Conservation (phyloP, 352 stramenopile genomes). For the Phytopythium litorale region DNA sequence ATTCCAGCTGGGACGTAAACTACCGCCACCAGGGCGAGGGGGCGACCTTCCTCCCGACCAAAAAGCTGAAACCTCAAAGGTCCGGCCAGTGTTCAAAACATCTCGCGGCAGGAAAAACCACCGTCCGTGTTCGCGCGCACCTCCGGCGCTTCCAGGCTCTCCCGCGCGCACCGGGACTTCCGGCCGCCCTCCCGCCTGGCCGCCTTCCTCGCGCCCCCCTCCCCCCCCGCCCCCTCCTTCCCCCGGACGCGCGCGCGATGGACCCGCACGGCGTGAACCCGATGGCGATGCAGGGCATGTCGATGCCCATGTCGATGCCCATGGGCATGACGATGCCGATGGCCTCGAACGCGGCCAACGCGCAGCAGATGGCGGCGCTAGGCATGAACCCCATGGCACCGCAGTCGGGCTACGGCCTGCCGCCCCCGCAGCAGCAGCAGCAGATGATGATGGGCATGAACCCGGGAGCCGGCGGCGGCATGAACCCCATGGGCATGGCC, state of each 20-base stretch:
- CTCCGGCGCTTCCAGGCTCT: too few relatives aligned
- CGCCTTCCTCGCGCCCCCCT: too few relatives aligned
- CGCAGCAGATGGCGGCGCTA: slow-evolving; percentile 42
- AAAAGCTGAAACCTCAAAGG: too few relatives aligned
- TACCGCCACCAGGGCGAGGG: too few relatives aligned
- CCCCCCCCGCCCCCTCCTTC: too few relatives aligned
- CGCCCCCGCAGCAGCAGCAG: slow-evolving; percentile 2
- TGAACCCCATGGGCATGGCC: too few relatives aligned
- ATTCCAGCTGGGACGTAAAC: too few relatives aligned
- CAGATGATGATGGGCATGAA: slow-evolving; percentile 65
- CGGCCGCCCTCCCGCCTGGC: neutral
- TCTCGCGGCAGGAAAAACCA: too few relatives aligned
- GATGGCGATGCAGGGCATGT: slow-evolving; percentile 64
- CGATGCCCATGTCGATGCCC: slow-evolving; percentile 64
- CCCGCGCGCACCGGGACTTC: too few relatives aligned
- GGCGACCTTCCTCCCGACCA: too few relatives aligned
- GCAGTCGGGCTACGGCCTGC: slow-evolving; percentile 26
- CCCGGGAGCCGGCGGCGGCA: slow-evolving; percentile 2
- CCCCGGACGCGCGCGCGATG: slow-evolving; percentile 38
- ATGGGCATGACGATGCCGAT: slow-evolving; percentile 27
- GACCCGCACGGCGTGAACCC: slow-evolving; percentile 63
- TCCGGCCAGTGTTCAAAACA: too few relatives aligned
- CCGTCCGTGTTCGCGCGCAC: too few relatives aligned
- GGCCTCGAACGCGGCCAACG: slow-evolving; percentile 21
- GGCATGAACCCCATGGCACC: slow-evolving; percentile 44